These are phyloP conservation scores for Daldinia childiae DNA, from an alignment of 495 filamentous ascomycete species.

Conservation along the genomic window DNA sequence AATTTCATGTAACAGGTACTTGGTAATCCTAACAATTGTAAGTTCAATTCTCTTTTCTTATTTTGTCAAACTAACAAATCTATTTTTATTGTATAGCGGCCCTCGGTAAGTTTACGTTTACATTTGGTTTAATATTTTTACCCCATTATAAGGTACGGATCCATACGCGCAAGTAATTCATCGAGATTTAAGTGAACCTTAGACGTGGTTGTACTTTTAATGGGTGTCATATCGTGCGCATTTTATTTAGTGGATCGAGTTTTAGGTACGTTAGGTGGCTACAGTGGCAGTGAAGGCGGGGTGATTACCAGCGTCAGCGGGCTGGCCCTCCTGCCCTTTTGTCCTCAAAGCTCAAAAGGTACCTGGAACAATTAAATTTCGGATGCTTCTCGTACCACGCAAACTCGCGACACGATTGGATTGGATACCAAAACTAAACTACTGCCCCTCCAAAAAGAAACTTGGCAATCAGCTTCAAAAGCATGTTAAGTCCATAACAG, in stretches of 20 bases:
- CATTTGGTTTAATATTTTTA: too few relatives aligned
- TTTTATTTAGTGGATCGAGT: constrained; percentile 6
- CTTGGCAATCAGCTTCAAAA: constrained; percentile 42
- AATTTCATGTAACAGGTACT: not conserved
- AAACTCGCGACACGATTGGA: constrained; percentile 11
- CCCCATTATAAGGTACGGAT: not conserved
- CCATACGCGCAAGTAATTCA: not conserved
- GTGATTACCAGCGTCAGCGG: constrained; percentile 15
- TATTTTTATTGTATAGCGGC: not conserved
- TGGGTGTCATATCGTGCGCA: not conserved
- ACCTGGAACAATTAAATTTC: not conserved
- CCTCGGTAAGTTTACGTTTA: not conserved
- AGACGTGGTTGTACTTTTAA: not conserved
- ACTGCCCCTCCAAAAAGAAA: constrained; percentile 34
- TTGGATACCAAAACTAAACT: constrained; percentile 26
- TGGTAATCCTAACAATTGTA: not conserved
- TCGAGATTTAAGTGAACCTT: not conserved
- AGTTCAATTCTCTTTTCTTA: not conserved
- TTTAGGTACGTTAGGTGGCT: not conserved
- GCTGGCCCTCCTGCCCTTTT: not conserved
- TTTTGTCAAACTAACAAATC: not conserved
- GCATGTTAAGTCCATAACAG: constrained; percentile 19
- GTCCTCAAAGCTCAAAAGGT: not conserved
- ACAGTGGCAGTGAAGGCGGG: constrained; percentile 16
- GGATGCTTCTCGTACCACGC: constrained; percentile 7